phyloP scores from a whole-genome alignment of 495 filamentous ascomycete species.

The Penicillium verhagenii region DNA sequence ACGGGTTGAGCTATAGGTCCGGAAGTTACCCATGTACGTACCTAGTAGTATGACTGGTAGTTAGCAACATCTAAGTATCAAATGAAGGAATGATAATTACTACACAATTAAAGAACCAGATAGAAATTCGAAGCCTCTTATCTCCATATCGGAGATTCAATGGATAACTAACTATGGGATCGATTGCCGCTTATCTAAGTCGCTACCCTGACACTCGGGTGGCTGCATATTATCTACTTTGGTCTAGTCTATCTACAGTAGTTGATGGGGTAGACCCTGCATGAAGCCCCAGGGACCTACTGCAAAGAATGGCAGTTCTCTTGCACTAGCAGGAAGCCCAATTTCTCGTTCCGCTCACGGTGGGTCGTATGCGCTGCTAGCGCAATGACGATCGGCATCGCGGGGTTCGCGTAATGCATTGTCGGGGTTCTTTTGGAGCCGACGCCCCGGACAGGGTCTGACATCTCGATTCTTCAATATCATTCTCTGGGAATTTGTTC shows the following conservation, averaged over 20 bases:
- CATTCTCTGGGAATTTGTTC: too few relatives aligned
- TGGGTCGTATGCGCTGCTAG: slow-evolving; percentile 4
- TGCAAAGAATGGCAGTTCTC: too few relatives aligned
- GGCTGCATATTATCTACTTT: not conserved
- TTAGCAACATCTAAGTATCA: too few relatives aligned
- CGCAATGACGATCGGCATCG: slow-evolving; percentile 6
- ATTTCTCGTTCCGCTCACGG: not conserved
- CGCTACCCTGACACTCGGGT: not conserved
- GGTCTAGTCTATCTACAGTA: not conserved
- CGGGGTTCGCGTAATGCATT: slow-evolving; percentile 2
- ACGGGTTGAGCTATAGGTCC: too few relatives aligned
- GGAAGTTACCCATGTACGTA: too few relatives aligned
- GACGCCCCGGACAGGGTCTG: not conserved
- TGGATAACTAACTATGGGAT: too few relatives aligned
- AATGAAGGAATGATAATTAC: too few relatives aligned
- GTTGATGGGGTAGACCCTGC: not conserved
- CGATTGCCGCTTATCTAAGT: too few relatives aligned
- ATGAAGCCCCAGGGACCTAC: not conserved
- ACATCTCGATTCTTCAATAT: not conserved
- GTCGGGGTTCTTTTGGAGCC: slow-evolving; percentile 4
- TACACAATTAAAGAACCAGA: too few relatives aligned
- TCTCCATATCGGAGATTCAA: too few relatives aligned
- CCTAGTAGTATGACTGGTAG: too few relatives aligned
- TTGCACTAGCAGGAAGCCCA: not conserved
- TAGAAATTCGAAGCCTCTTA: too few relatives aligned